Conservation (phyloP, 805 yeast species). For the Wickerhamiella occidentalis region DNA sequence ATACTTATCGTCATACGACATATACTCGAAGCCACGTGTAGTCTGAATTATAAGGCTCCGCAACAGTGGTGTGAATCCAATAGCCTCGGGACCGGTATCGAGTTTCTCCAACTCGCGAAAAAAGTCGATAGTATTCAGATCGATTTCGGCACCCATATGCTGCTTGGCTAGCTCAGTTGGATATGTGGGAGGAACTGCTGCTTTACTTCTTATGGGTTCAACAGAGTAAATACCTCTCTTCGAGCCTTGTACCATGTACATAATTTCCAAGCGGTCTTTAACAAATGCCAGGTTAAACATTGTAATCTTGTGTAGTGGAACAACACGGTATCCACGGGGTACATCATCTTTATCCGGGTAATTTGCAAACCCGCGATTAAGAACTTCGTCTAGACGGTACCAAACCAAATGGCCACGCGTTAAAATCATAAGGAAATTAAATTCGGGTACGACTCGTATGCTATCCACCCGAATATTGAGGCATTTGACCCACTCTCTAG, state of each 20-base stretch:
- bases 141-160: not conserved
- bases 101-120: conserved; percentile 38
- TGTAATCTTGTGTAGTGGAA: conserved; percentile 34
- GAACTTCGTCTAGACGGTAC: conserved; percentile 49
- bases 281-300: conserved; percentile 63
- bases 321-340: conserved; percentile 37
- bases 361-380: conserved; percentile 25
- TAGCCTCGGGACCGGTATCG: conserved; percentile 43
- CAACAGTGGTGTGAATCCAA: conserved; percentile 50
- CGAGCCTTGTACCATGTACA: conserved; percentile 25
- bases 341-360: not conserved
- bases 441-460: conserved; percentile 46
- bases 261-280: conserved; percentile 45
- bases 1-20: conserved; percentile 43
- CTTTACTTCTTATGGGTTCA: conserved; percentile 38
- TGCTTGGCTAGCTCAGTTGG: conserved; percentile 1
- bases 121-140: conserved; percentile 27
- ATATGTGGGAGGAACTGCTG: conserved; percentile 15
- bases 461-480: conserved; percentile 43
- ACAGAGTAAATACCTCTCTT: conserved; percentile 49
- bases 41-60: conserved; percentile 58
- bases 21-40: conserved; percentile 51
- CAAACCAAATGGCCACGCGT: conserved; percentile 49
- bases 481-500: conserved; percentile 45
- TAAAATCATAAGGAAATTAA: conserved; percentile 45